These are phyloP conservation scores for Colletotrichum camelliae DNA, from an alignment of 2,329 filamentous ascomycete species.

Conservation along the genomic window DNA sequence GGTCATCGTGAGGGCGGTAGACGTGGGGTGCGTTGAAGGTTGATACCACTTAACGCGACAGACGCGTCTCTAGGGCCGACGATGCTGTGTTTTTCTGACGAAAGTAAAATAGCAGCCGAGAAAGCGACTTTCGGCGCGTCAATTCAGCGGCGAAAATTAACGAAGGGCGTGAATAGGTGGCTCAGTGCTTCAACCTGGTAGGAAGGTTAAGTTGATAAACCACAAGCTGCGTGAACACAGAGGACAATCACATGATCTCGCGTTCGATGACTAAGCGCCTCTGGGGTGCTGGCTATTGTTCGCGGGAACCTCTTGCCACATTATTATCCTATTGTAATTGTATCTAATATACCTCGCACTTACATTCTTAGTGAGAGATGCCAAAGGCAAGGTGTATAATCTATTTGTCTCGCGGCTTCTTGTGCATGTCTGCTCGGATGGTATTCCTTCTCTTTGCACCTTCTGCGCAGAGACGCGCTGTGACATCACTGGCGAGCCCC, in stretches of 20 bases:
- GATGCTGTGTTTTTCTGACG: rapidly evolving
- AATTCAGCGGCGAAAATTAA: neutral
- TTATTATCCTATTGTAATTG: neutral
- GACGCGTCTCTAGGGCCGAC: neutral
- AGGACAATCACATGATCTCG: slow-evolving; percentile 15
- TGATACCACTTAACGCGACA: slow-evolving; percentile 17
- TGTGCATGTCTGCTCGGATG: neutral
- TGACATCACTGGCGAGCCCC: slow-evolving; percentile 3
- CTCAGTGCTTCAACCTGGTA: neutral
- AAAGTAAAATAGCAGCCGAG: neutral
- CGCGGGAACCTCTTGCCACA: neutral
- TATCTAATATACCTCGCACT: neutral
- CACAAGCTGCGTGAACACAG: neutral
- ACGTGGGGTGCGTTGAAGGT: neutral
- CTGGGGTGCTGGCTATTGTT: neutral
- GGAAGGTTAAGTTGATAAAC: neutral
- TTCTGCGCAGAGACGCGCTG: neutral
- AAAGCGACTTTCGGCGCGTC: neutral
- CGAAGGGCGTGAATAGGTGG: neutral
- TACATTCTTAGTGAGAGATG: too few relatives aligned
- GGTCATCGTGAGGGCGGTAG: slow-evolving; percentile 31
- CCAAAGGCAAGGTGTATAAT: too few relatives aligned
- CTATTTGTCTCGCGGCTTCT: neutral
- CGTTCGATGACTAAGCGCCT: neutral
- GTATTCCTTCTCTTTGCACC: neutral